A percentile compares a stretch with the other conserved stretches of the same genome.
phyloP scores from a whole-genome alignment of 2,329 filamentous ascomycete species.

The Phyllosticta citriasiana region DNA sequence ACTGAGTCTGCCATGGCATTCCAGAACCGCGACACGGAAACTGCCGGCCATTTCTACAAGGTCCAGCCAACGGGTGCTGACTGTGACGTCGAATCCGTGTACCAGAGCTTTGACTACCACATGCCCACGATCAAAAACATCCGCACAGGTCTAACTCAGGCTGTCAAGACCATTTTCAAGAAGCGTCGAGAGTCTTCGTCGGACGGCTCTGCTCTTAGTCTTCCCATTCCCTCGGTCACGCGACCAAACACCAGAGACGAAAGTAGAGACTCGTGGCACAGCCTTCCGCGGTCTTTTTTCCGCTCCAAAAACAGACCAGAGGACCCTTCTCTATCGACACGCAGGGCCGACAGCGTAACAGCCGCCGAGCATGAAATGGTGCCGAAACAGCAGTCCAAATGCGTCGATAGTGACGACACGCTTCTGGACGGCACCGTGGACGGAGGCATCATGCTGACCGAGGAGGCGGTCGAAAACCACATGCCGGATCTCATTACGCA shows the following conservation, averaged over 20 bases:
- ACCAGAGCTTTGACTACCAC: neutral
- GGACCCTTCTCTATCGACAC: neutral
- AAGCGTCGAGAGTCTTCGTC: conserved; percentile 19
- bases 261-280: conserved; percentile 1
- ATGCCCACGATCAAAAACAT: neutral
- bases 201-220: conserved; percentile 24
- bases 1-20: conserved; percentile 3
- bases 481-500: conserved; percentile 27
- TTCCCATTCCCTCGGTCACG: conserved; percentile 11
- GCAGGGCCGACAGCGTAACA: neutral
- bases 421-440: conserved; percentile 23
- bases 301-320: neutral
- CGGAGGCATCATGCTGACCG: conserved; percentile 46
- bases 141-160: conserved; percentile 3
- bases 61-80: neutral
- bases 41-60: conserved; percentile 4
- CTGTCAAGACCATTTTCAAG: conserved; percentile 3
- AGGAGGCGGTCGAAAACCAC: conserved; percentile 44
- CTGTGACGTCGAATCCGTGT: neutral
- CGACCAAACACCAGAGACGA: conserved; percentile 11
- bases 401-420: neutral
- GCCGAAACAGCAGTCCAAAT: neutral
- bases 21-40: neutral
- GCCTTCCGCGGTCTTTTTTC: conserved; percentile 7
- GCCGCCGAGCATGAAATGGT: neutral